A percentile compares a stretch with the other conserved stretches of the same genome.
phyloP scores from a whole-genome alignment of 805 yeast species.

The Pichia occidentalis region DNA sequence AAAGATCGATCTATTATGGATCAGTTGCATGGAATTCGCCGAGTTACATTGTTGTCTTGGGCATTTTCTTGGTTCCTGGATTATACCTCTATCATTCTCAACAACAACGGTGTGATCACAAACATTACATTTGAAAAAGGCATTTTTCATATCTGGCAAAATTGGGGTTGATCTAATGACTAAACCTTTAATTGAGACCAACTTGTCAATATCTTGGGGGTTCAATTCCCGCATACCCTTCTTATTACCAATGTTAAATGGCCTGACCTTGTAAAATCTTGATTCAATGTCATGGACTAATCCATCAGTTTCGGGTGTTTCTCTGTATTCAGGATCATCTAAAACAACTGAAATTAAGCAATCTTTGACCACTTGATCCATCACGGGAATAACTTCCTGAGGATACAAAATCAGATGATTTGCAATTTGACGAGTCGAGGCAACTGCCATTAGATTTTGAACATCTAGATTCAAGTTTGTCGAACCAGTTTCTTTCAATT shows the following conservation, averaged over 20 bases:
- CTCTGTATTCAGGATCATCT: slow-evolving; percentile 33
- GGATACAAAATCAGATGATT: slow-evolving; percentile 88
- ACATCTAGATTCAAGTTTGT: slow-evolving; percentile 84
- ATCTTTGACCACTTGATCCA: slow-evolving; percentile 94
- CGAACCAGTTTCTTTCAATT: slow-evolving; percentile 71
- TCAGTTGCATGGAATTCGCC: slow-evolving; percentile 77
- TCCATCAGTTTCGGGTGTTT: slow-evolving; percentile 14
- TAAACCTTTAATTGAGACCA: slow-evolving; percentile 85
- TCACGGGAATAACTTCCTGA: slow-evolving; percentile 92
- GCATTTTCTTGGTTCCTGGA: slow-evolving; percentile 88
- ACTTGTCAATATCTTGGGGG: slow-evolving; percentile 90
- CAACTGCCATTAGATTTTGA: slow-evolving; percentile 66
- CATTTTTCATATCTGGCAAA: slow-evolving; percentile 96
- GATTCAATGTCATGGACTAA: slow-evolving; percentile 66
- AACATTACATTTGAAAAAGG: slow-evolving; percentile 90
- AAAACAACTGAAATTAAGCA: slow-evolving; percentile 70
- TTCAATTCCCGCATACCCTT: slow-evolving; percentile 88
- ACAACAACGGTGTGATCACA: slow-evolving; percentile 90
- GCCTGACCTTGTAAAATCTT: slow-evolving; percentile 79
- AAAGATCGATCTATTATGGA: slow-evolving; percentile 88
- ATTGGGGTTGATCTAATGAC: slow-evolving; percentile 84
- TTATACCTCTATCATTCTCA: slow-evolving; percentile 90
- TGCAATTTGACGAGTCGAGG: slow-evolving; percentile 70
- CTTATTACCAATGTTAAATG: slow-evolving; percentile 67
- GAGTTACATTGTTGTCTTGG: slow-evolving; percentile 84